Evolutionary conservation across 2,329 filamentous ascomycete species (phyloP), one percentile per base, ranked within the genome.

Genomic region (Aspergillus versicolor): DNA sequence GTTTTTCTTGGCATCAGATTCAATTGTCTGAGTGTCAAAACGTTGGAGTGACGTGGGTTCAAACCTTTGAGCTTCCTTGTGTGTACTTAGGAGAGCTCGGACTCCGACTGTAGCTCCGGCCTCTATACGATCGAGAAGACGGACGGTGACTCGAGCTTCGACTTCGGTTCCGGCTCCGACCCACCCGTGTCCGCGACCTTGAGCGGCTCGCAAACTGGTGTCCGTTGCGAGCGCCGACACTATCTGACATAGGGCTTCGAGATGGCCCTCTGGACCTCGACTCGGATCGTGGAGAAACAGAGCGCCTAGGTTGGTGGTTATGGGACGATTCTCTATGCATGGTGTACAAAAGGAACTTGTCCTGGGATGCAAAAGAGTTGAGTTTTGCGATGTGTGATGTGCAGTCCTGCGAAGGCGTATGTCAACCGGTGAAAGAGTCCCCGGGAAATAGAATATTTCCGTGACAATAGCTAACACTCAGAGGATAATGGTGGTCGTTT

Each of bases 131-230:
- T 50, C 71, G 69, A 60, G 58, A 52, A 8, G 21, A 32, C 15
- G 61, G 59, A 48, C 66, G 68, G 27, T 59, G 61, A 48, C 56
- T 76, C 54, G 71, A 64, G 38, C 73, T 73, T 56, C 75, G 67
- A 59, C 73, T 73, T 42, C 74, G 65, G 52, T 70, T 69, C 61
- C 68, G 75, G 71, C 66, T 70, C 61, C 68, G 75, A 70, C 66
- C 27, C 9, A 30, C 70, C 54, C 65, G 69, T 60, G 72, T 77
- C 57, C 53, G 58, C 40, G 71, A 73, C 34, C 65, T 67, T 54
- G 66, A 67, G 43, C 57, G 58, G 56, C 66, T 71, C 57, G 59
- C 69, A 48, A 65, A 64, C 38, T 60, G 66, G 40, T 61, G 54
- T 9, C 63, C 67, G 60, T 70, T 71, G 54, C 65, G 67, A 44